Percentiles rank a stretch among this genome's conserved stretches.
Conservation (phyloP, 495 filamentous ascomycete species). For the Xylaria flabelliformis region DNA sequence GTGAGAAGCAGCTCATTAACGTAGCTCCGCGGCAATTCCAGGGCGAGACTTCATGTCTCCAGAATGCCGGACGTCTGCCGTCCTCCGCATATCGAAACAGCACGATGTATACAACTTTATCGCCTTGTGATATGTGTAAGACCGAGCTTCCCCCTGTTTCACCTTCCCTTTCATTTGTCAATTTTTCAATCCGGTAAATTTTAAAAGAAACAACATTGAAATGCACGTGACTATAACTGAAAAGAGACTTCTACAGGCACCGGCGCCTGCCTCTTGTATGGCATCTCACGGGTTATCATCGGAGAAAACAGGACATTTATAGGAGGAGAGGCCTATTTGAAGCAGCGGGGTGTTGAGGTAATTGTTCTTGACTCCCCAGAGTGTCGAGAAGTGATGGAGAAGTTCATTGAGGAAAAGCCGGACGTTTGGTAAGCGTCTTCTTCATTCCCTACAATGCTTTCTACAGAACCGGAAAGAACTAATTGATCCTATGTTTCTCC, state of each 20-base stretch:
- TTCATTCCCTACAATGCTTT: neutral
- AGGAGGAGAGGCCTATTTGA: conserved; percentile 77
- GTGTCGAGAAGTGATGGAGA: conserved; percentile 76
- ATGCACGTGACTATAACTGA: conserved; percentile 9
- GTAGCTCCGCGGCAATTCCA: conserved; percentile 37
- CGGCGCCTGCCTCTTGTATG: conserved; percentile 81
- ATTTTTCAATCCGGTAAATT: no score
- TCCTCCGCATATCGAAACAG: conserved; percentile 70
- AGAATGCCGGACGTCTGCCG: conserved; percentile 77
- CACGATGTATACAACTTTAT: conserved; percentile 89
- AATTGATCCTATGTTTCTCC: neutral
- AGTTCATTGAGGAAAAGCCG: conserved; percentile 78
- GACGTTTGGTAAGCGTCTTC: conserved; percentile 68
- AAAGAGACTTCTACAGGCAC: conserved; percentile 44
- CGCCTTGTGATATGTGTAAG: conserved; percentile 87
- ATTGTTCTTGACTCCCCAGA: conserved; percentile 71
- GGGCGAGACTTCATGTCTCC: conserved; percentile 82
- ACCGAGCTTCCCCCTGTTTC: neutral
- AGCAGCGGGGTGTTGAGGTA: conserved; percentile 74
- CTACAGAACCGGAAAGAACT: neutral
- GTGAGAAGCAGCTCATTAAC: neutral
- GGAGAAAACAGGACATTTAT: conserved; percentile 83
- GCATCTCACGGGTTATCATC: conserved; percentile 79
- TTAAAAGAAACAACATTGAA: neutral
- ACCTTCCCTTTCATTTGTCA: no score